A percentile compares a stretch with the other conserved stretches of the same genome.
Evolutionary conservation across 2,329 filamentous ascomycete species (phyloP).

Genomic region (Sclerotinia subarctica): DNA sequence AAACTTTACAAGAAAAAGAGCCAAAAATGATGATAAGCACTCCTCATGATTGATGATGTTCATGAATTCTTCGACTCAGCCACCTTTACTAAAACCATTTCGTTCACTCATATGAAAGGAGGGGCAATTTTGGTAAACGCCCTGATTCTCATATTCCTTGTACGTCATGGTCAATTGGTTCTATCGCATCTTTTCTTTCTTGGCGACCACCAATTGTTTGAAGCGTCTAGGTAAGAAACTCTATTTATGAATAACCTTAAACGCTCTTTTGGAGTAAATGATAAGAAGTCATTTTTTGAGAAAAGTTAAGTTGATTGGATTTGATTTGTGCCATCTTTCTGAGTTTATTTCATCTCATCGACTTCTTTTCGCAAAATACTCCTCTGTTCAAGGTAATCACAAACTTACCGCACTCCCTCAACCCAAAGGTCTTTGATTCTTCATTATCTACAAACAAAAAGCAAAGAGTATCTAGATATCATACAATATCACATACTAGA

Average conservation of each 20-base stretch:
- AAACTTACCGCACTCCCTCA: background rate
- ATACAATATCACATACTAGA: background rate
- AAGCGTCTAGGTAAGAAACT: background rate
- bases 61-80: background rate
- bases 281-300: background rate
- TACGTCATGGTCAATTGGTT: conserved; percentile 15
- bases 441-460: background rate
- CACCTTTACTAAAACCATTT: background rate
- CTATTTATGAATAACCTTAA: background rate
- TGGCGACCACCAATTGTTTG: conserved; percentile 1
- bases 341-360: background rate
- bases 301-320: background rate
- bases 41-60: background rate
- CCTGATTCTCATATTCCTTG: background rate
- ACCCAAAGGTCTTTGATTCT: background rate
- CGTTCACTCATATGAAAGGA: background rate
- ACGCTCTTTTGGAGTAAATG: background rate
- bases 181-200: background rate
- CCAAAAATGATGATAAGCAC: background rate
- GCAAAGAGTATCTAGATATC: background rate
- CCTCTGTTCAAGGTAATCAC: background rate
- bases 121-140: conserved; percentile 6
- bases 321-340: background rate
- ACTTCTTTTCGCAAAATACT: background rate
- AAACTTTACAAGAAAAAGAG: background rate